A percentile compares a stretch with the other conserved stretches of the same genome.
Evolutionary conservation across 2,329 filamentous ascomycete genomes (phyloP).

Genomic region (Penicillium paneum): DNA sequence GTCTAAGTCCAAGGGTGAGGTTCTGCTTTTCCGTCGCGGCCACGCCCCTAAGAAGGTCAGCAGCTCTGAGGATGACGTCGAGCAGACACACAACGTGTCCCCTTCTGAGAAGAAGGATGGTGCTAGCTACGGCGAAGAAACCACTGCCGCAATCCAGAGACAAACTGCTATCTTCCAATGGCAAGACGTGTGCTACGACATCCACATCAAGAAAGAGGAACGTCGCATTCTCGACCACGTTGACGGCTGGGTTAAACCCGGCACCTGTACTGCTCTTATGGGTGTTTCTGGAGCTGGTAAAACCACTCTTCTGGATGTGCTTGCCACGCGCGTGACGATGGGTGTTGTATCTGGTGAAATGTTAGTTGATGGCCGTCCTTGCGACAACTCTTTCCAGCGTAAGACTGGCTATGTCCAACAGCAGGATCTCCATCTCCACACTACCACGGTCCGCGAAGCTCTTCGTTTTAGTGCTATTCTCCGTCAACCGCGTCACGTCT

Average conservation of each 20-base stretch:
- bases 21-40: constrained; percentile 71
- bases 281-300: constrained; percentile 90
- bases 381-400: constrained; percentile 81
- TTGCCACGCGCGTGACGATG: constrained; percentile 83
- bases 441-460: constrained; percentile 82
- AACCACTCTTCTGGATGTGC: constrained; percentile 81
- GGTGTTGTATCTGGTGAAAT: constrained; percentile 85
- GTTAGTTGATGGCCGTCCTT: constrained; percentile 71
- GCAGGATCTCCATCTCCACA: constrained; percentile 83
- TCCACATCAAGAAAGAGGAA: constrained; percentile 72
- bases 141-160: constrained; percentile 50
- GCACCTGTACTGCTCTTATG: constrained; percentile 86
- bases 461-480: constrained; percentile 81
- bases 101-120: constrained; percentile 36
- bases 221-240: constrained; percentile 79
- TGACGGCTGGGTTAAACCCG: constrained; percentile 91
- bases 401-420: constrained; percentile 92
- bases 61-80: constrained; percentile 27
- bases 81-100: constrained; percentile 23
- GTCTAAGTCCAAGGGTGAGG: constrained; percentile 72
- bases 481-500: constrained; percentile 73
- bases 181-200: constrained; percentile 78
- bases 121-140: constrained; percentile 20
- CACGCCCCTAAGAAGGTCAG: constrained; percentile 49
- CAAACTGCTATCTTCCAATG: constrained; percentile 82